These are phyloP conservation scores for Russula abietina DNA, from an alignment of 768 basidiomycete species.

Conservation along the genomic window DNA sequence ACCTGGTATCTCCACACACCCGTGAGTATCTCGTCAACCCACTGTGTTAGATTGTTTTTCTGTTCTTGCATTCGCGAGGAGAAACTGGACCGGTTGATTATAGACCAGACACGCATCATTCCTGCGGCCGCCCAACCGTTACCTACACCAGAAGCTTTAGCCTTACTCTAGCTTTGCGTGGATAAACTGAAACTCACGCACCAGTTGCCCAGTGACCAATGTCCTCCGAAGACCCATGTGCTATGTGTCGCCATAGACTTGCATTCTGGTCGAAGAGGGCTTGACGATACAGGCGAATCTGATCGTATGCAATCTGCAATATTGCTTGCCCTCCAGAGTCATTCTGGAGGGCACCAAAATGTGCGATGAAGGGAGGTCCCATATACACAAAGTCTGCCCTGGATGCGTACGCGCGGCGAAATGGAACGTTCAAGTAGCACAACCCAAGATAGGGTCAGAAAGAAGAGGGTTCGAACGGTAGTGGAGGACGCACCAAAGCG, in stretches of 20 bases:
- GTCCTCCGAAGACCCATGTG: conserved; percentile 42
- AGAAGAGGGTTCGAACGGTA: not conserved
- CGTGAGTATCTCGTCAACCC: conserved; percentile 49
- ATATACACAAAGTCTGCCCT: conserved; percentile 59
- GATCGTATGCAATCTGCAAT: conserved; percentile 48
- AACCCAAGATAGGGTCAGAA: not conserved
- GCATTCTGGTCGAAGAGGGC: conserved; percentile 39
- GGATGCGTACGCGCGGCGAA: not conserved
- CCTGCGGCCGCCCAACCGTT: conserved; percentile 72
- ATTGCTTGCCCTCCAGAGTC: conserved; percentile 34
- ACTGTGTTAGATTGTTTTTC: conserved; percentile 41
- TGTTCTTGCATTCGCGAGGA: conserved; percentile 36
- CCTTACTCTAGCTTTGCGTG: not conserved
- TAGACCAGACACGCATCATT: conserved; percentile 54
- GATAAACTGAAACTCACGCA: conserved; percentile 15
- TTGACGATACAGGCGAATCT: conserved; percentile 52
- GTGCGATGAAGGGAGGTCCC: conserved; percentile 63
- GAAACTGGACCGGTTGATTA: conserved; percentile 43
- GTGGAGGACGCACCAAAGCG: conserved; percentile 44
- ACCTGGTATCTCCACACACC: conserved; percentile 44
- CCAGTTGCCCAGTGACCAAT: conserved; percentile 55
- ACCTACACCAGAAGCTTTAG: conserved; percentile 29
- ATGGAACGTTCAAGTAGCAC: not conserved
- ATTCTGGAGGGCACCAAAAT: conserved; percentile 48
- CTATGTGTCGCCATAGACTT: conserved; percentile 54